Base-by-base conservation (phyloP, 805 yeast genomes). In the Ogataea glucozyma region DNA sequence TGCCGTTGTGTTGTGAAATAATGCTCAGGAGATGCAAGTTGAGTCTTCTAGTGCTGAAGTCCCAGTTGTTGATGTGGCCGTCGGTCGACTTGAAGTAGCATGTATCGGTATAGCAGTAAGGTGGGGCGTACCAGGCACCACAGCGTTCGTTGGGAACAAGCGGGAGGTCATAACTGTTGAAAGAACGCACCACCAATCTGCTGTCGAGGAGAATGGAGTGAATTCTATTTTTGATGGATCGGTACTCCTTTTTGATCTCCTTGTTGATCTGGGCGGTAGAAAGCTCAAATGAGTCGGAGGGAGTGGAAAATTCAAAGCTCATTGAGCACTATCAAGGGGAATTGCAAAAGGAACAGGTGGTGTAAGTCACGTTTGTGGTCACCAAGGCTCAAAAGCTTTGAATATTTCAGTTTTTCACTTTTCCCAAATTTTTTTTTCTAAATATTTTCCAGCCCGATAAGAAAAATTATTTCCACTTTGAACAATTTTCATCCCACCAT, bases 11-110 rank as follows among this genome's bases (percentile, higher is more conserved):
- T 2, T 60, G 42, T 0, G 53, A 53, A 0, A 87, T 55, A 0
- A 76, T 35, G 0, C 78, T 76, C 2, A 88, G 55, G 3, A 89
- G 58, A 56, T 88, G 95, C 44, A 86, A 66, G 61, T 89, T 89
- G 27, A 88, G 65, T 33, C 97, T 65, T 38, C 95, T 69, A 13
- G 78, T 62, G 24, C 88, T 82, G 54, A 89, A 88, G 23, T 74
- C 72, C 96, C 96, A 89, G 50, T 86, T 81, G 41, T 76, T 75
- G 0, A 79, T 80, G 56, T 89, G 97, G 0, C 97, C 97, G 64
- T 89, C 97, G 0, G 97, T 89, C 19, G 95, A 85, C 57, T 89
- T 89, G 67, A 89, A 89, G 56, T 89, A 88, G 13, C 82, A 76
- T 0, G 83, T 70, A 4, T 74, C 78, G 0, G 41, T 32, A 18